Percentiles rank a stretch among this genome's conserved stretches.
Conservation (phyloP, 179 eudicot species). For the Corrigiola litoralis region DNA sequence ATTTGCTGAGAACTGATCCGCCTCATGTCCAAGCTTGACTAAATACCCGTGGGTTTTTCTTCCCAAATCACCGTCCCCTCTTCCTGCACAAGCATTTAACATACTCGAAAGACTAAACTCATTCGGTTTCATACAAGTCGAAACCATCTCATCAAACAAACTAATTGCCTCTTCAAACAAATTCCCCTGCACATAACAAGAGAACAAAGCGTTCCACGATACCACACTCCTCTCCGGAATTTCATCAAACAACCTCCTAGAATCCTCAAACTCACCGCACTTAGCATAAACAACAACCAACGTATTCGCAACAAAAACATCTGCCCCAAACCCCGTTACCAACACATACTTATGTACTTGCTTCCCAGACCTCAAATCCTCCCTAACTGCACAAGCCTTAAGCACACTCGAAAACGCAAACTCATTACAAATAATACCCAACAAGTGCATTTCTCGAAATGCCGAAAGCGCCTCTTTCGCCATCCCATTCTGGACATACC, state of each 20-base stretch:
- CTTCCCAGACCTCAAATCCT: constrained; percentile 54
- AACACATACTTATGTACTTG: constrained; percentile 70
- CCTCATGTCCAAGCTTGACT: constrained; percentile 63
- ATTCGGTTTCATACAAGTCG: constrained; percentile 50
- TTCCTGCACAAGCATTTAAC: constrained; percentile 66
- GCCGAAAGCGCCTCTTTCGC: constrained; percentile 55
- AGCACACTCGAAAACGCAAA: constrained; percentile 78
- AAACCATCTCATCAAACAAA: constrained; percentile 74
- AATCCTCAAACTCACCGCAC: constrained; percentile 50
- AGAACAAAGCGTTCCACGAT: constrained; percentile 83
- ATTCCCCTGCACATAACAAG: constrained; percentile 59
- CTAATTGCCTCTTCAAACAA: constrained; percentile 49
- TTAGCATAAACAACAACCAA: constrained; percentile 81
- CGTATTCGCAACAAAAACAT: constrained; percentile 73
- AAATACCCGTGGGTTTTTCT: constrained; percentile 62
- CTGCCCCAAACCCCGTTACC: constrained; percentile 53
- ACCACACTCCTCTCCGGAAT: constrained; percentile 68
- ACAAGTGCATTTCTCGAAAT: constrained; percentile 52
- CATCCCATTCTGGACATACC: constrained; percentile 65
- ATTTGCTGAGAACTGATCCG: constrained; percentile 66
- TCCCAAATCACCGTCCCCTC: constrained; percentile 47
- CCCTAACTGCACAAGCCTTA: constrained; percentile 64
- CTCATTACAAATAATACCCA: constrained; percentile 67
- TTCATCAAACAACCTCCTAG: constrained; percentile 72
- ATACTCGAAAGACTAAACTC: constrained; percentile 77